A percentile compares a stretch with the other conserved stretches of the same genome.
Evolutionary conservation across 2,329 filamentous ascomycete genomes (phyloP).

Genomic region (Domatiomyces globalis): DNA sequence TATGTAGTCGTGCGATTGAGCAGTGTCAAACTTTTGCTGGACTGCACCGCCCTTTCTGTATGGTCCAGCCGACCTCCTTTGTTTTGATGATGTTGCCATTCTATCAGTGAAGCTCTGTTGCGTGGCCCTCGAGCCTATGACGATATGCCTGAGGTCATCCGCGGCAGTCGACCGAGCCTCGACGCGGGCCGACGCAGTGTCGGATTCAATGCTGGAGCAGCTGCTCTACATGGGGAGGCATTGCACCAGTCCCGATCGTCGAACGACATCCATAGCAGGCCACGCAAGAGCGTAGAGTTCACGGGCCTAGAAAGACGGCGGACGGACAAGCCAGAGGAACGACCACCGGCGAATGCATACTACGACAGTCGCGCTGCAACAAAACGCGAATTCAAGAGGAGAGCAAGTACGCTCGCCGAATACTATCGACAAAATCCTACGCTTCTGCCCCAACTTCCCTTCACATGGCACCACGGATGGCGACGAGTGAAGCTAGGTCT

Average conservation of each 20-base stretch:
- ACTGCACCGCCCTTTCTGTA: neutral
- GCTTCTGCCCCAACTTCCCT: conserved; percentile 19
- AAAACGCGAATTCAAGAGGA: conserved; percentile 17
- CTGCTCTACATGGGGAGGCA: neutral
- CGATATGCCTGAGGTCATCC: conserved; percentile 16
- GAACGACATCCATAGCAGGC: neutral
- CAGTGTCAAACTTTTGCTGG: neutral
- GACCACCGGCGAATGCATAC: conserved; percentile 15
- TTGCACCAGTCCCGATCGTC: neutral
- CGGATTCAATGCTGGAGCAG: conserved; percentile 8
- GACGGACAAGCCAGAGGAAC: conserved; percentile 4
- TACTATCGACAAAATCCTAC: conserved; percentile 16
- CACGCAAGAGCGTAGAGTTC: neutral
- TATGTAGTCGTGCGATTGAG: no score
- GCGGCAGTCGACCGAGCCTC: conserved; percentile 14
- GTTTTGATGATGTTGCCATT: neutral
- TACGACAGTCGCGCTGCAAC: conserved; percentile 20
- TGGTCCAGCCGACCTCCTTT: neutral
- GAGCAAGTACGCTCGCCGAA: conserved; percentile 17
- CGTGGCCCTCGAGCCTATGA: neutral
- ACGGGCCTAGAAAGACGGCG: conserved; percentile 4
- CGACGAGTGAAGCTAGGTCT: conserved; percentile 15
- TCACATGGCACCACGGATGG: conserved; percentile 16
- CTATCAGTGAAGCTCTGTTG: neutral
- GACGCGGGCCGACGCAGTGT: conserved; percentile 7